phyloP scores from a whole-genome alignment of 805 yeast species.

The Jamesozyma jinghongensis region DNA sequence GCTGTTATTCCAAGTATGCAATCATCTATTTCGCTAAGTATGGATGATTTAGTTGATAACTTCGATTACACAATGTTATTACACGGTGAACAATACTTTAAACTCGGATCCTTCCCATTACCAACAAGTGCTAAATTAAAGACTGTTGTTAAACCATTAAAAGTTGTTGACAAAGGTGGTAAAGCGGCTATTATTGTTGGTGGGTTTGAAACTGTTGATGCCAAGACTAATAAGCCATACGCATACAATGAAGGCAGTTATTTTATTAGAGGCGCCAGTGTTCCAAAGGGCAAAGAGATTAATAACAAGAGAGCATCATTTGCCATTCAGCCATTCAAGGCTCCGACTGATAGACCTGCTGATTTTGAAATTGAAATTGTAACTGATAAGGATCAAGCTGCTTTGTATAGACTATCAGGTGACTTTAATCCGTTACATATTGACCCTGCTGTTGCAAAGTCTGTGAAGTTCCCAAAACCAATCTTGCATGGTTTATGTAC shows the following conservation, averaged over 20 bases:
- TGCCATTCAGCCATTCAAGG: slow-evolving; percentile 52
- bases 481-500: slow-evolving; percentile 89
- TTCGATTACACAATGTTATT: slow-evolving; percentile 83
- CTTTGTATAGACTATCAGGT: slow-evolving; percentile 83
- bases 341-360: slow-evolving; percentile 51
- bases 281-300: slow-evolving; percentile 43
- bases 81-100: slow-evolving; percentile 93
- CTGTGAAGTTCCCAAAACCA: slow-evolving; percentile 77
- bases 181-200: slow-evolving; percentile 71
- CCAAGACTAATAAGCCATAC: slow-evolving; percentile 54
- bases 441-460: slow-evolving; percentile 83
- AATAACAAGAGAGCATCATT: slow-evolving; percentile 45
- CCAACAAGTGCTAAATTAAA: slow-evolving; percentile 59
- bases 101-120: slow-evolving; percentile 60
- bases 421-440: slow-evolving; percentile 94
- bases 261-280: slow-evolving; percentile 65
- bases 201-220: slow-evolving; percentile 62
- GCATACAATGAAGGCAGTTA: slow-evolving; percentile 78
- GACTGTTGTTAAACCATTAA: slow-evolving; percentile 60
- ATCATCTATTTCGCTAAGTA: slow-evolving; percentile 46
- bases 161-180: slow-evolving; percentile 73
- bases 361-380: slow-evolving; percentile 53
- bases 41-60: slow-evolving; percentile 56
- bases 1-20: slow-evolving; percentile 84
- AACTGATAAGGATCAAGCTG: slow-evolving; percentile 69